Conservation (phyloP, 208 protist genomes). For the Wallacemonas collosoma region DNA sequence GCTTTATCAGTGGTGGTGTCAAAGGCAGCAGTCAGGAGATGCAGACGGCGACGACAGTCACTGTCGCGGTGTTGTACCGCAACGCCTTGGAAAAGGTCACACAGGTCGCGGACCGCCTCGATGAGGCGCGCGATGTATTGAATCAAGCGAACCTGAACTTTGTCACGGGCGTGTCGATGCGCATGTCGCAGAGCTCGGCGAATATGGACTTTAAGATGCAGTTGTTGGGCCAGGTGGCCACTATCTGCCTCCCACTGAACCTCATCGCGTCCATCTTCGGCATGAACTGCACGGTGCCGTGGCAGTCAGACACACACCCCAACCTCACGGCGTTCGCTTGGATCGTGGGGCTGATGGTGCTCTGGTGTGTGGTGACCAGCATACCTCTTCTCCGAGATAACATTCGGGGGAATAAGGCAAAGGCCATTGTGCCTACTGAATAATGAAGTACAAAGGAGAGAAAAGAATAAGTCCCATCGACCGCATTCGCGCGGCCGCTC, state of each 20-base stretch:
- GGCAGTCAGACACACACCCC: conserved; percentile 49
- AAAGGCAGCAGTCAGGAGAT: conserved; percentile 11
- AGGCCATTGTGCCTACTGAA: conserved; percentile 59
- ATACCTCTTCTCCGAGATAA: conserved; percentile 51
- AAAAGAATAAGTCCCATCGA: background rate
- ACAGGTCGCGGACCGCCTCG: conserved; percentile 70
- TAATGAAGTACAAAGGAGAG: background rate
- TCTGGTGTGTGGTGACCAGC: conserved; percentile 62
- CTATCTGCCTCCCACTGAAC: conserved; percentile 86
- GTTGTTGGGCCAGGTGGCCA: conserved; percentile 74
- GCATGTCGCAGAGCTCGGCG: conserved; percentile 84
- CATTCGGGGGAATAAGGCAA: conserved; percentile 41
- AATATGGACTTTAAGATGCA: conserved; percentile 86
- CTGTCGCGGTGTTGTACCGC: conserved; percentile 33
- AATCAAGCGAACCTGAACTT: conserved; percentile 90
- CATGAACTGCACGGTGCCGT: conserved; percentile 91
- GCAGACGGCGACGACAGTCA: conserved; percentile 32
- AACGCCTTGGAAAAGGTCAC: conserved; percentile 63
- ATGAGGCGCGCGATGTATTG: conserved; percentile 76
- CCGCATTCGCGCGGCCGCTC: too few relatives aligned
- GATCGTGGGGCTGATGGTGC: conserved; percentile 62
- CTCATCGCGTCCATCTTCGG: conserved; percentile 85
- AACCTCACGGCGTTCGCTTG: conserved; percentile 64
- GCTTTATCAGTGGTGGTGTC: conserved; percentile 44
- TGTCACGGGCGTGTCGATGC: conserved; percentile 81